Percentiles rank a stretch among this genome's conserved stretches.
These are phyloP conservation scores for Moesziomyces sp. DNA, from an alignment of 1,284 basidiomycete species.

Conservation along the genomic window DNA sequence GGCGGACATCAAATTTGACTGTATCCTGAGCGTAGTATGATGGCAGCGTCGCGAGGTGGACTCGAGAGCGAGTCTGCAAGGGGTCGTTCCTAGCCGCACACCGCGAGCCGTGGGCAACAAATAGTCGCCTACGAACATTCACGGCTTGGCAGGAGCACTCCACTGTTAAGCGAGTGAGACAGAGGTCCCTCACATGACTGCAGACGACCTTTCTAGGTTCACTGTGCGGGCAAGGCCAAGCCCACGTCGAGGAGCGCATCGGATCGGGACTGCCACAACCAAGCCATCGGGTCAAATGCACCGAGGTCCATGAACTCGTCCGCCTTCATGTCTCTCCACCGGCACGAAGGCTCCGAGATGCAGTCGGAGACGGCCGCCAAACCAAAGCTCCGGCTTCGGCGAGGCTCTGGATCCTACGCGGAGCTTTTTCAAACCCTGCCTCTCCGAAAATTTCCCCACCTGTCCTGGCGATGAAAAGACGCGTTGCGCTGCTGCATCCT, in stretches of 20 bases:
- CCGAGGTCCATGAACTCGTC: not conserved
- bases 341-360: not conserved
- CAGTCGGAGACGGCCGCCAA: too few species aligned
- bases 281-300: not conserved
- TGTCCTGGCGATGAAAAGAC: too few species aligned
- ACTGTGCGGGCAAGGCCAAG: too few species aligned
- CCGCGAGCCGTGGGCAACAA: not conserved
- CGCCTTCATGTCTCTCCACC: not conserved
- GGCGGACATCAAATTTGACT: too few species aligned
- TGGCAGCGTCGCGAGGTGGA: not conserved
- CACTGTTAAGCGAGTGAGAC: not conserved
- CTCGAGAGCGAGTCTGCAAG: not conserved
- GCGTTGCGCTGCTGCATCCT: too few species aligned
- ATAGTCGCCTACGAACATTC: not conserved
- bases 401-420: not conserved
- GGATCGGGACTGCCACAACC: not conserved
- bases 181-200: not conserved
- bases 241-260: not conserved
- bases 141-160: not conserved
- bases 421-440: not conserved
- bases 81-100: not conserved
- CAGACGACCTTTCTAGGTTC: too few species aligned
- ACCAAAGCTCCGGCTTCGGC: not conserved
- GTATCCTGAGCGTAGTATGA: too few species aligned
- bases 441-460: not conserved